Base-by-base conservation (phyloP, 805 yeast species). In the Yamadazyma kitorensis region DNA sequence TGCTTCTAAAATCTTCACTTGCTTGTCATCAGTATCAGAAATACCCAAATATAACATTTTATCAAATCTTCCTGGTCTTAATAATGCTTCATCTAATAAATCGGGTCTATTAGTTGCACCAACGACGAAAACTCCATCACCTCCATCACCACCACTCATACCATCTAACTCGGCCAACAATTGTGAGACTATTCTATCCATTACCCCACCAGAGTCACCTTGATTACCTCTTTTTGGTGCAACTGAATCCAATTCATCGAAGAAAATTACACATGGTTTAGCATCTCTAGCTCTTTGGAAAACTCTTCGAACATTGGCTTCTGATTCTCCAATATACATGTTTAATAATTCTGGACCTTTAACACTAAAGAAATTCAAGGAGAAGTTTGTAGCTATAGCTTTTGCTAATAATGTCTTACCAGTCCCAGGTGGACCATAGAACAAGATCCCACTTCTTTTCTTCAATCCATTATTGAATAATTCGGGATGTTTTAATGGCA, bases 101-200 rank as follows among this genome's bases (percentile, higher is more conserved):
- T 93, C 98, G 0, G 98, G 98, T 49, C 98, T 73, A 51, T 93
- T 93, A 0, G 98, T 93, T 4, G 98, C 98, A n/a, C 98, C 98
- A 27, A 93, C 95, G 4, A 91, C 97, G 57, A 93, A 93, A 0
- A 93, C 96, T 5, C 97, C 98, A 28, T 60, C 68, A 36, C 59
- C 63, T 14, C 17, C 12, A 14, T 21, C 22, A 5, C 25, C 34
- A 7, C 82, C 82, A 50, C 94, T 82, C 97, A 91, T 91, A 17
- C 98, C 98, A 55, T 93, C 98, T 27, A 93, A 68, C 57, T 93
- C 98, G 0, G 98, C 96, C 33, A 93, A 68, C 24, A 93, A 64
- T 57, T 93, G 98, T 0, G 97, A 89, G 0, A 93, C 98, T 44
- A 93, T 93, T 58, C 98, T 76, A 55, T 93, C 98, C 98, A 93